phyloP scores from a whole-genome alignment of 306 rosid species.

The Datisca glomerata region DNA sequence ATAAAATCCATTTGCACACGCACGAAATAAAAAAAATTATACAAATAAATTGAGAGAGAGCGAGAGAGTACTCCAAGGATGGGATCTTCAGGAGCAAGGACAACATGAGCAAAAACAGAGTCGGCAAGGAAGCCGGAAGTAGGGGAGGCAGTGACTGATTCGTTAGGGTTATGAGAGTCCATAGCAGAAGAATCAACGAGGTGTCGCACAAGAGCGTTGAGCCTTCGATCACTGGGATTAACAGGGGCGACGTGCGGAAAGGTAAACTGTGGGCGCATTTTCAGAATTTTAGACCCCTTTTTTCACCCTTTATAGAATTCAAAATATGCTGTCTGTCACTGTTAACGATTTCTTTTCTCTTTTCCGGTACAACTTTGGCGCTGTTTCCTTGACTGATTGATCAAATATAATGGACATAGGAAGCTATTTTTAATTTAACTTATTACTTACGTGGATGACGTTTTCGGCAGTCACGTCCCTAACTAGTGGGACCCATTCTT shows the following conservation, averaged over 20 bases:
- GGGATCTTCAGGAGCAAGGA: slow-evolving; percentile 93
- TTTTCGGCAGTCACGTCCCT: too few species aligned
- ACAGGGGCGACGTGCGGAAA: slow-evolving; percentile 4
- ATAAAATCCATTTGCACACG: too few species aligned
- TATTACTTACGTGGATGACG: too few species aligned
- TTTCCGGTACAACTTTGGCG: neutral
- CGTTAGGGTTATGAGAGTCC: slow-evolving; percentile 23
- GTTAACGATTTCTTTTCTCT: neutral
- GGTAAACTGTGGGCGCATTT: slow-evolving; percentile 63
- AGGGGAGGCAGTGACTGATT: slow-evolving; percentile 39
- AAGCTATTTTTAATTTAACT: too few species aligned
- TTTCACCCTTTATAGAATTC: neutral
- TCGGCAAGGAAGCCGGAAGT: slow-evolving; percentile 29
- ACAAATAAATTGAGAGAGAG: neutral
- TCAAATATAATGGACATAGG: too few species aligned
- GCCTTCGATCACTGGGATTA: slow-evolving; percentile 57
- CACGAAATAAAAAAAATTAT: neutral
- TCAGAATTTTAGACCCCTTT: slow-evolving; percentile 1
- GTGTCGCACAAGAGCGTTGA: slow-evolving; percentile 43
- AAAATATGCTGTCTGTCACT: neutral
- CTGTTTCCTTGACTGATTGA: neutral
- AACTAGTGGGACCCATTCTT: too few species aligned
- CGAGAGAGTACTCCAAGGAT: slow-evolving; percentile 67
- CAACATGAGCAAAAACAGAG: slow-evolving; percentile 76
- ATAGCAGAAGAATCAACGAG: slow-evolving; percentile 22